Base-by-base conservation (phyloP, 208 protist genomes). In the Crithidia expoeki region DNA sequence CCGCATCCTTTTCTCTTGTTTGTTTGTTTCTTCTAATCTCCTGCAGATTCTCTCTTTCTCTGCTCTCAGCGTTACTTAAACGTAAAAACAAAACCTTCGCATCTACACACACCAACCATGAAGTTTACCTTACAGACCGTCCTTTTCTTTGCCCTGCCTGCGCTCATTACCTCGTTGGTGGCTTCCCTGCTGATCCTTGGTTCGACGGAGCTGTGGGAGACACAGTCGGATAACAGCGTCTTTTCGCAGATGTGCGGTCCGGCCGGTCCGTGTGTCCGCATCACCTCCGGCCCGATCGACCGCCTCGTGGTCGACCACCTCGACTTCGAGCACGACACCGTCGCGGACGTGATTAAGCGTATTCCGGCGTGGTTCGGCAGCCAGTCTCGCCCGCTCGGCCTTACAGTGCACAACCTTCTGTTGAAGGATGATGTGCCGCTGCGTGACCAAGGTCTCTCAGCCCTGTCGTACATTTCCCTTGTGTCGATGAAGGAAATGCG, bases 351-450 rank as follows among this genome's bases (percentile, higher is more conserved):
- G 11, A 74, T 71, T 34, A 46, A 74, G 61, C 61, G 66, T 42
- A 61, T 81, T 14, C 80, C 74, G 3, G 19, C 66, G 11, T 81
- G 80, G 80, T 81, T 85, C 38, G 80, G 80, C 36, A 66, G 70
- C 10, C 60, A 76, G 55, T 33, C 30, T 19, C 80, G 75, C 23
- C 76, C 72, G 36, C 38, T 85, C 21, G 64, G 46, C 28, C 51
- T 82, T 11, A 72, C 52, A 9, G 47, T 66, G 60, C 61, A 72
- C 62, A 79, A 76, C 27, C 40, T 61, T 3, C 59, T 70, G 2
- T 63, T 79, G 28, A 55, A 75, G 34, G 63, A 62, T 12, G 68
- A 60, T 16, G 21, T 64, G 6, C 51, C 76, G n/a, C 62, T 82
- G 30, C 60, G 61, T 28, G 42, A 72, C 34, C 72, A 82, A 21